Evolutionary conservation across 192 early-diverging fungal species (phyloP), one percentile per base, ranked within the genome.

Genomic region (Podila epigama): DNA sequence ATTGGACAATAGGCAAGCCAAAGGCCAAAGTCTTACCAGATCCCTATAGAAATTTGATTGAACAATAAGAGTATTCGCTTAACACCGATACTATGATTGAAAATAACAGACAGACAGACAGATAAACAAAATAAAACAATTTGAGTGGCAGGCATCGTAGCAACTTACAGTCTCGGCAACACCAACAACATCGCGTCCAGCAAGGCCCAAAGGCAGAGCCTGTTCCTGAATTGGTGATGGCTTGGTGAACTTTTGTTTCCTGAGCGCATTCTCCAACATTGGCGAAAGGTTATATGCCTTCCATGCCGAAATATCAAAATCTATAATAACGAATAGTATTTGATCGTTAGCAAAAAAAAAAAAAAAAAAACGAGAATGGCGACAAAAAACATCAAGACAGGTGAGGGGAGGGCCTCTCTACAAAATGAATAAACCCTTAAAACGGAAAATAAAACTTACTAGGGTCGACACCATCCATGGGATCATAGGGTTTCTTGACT

Each of bases 1-100:
- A 86, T 41, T 96, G 90, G 31, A 97, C 66, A 44, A 99, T 95
- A 15, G 97, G 97, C 48, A 99, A 84, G 18, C 96, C 96, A 83
- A 96, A 99, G 0, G 95, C 95, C 55, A 99, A 81, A 5, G 97
- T 99, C 82, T 99, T 97, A 41, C 95, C 95, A 0, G 94, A 96
- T 62, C 96, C 95, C 85, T 88, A 66, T 27, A 54, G 33, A 18
- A 62, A 9, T 36, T 20, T 4, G 35, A 57, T 48, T 2, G n/a
- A 41, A 28, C 54, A 32, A 33, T 35, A 2, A 34, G 35, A 2
- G 3, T 22, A 42, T 20, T 3, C 27, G 40, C 36, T 48, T 44
- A 40, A 18, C 29, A 42, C 27, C n/a, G n/a, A n/a, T n/a, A n/a
- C n/a, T n/a, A n/a, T n/a, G n/a, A n/a, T n/a, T n/a, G n/a, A n/a